These are phyloP conservation scores for Pulveroboletus sp. DNA, from an alignment of 768 basidiomycete genomes.

Conservation along the genomic window DNA sequence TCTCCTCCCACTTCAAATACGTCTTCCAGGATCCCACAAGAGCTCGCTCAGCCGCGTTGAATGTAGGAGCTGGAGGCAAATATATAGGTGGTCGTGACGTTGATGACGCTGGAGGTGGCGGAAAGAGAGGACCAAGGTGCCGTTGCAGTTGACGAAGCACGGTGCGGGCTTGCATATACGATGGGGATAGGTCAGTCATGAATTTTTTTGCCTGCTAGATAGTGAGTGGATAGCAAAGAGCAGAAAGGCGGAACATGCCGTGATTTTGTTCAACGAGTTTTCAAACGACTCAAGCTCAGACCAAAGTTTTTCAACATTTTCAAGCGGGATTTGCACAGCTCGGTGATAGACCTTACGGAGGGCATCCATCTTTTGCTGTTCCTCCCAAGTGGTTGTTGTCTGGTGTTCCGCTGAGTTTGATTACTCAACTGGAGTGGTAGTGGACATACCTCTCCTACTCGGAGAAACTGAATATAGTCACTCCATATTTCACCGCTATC, in stretches of 20 bases:
- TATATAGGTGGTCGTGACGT: slow-evolving; percentile 44
- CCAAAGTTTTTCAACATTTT: slow-evolving; percentile 92
- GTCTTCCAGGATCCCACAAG: slow-evolving; percentile 86
- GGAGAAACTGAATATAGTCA: slow-evolving; percentile 90
- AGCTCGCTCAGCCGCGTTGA: slow-evolving; percentile 67
- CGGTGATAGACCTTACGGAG: slow-evolving; percentile 90
- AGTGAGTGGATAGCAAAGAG: slow-evolving; percentile 9
- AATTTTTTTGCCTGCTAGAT: slow-evolving; percentile 83
- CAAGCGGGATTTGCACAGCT: slow-evolving; percentile 91
- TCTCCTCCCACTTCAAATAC: slow-evolving; percentile 94
- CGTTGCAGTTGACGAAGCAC: slow-evolving; percentile 81
- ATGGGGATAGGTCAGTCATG: slow-evolving; percentile 86
- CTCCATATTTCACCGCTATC: slow-evolving; percentile 91
- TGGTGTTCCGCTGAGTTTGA: slow-evolving; percentile 21
- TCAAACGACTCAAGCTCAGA: slow-evolving; percentile 93
- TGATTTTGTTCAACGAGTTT: slow-evolving; percentile 82
- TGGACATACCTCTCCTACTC: slow-evolving; percentile 65
- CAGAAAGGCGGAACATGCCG: slow-evolving; percentile 40
- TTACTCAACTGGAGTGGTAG: neutral
- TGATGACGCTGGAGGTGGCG: slow-evolving; percentile 43
- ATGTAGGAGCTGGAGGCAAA: slow-evolving; percentile 70
- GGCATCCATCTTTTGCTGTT: slow-evolving; percentile 92
- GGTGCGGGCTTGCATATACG: slow-evolving; percentile 93
- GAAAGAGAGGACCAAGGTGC: slow-evolving; percentile 61
- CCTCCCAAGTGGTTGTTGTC: slow-evolving; percentile 89